A percentile compares a stretch with the other conserved stretches of the same genome.
Conservation (phyloP, 2,329 filamentous ascomycete species). For the Colletotrichum sp. region DNA sequence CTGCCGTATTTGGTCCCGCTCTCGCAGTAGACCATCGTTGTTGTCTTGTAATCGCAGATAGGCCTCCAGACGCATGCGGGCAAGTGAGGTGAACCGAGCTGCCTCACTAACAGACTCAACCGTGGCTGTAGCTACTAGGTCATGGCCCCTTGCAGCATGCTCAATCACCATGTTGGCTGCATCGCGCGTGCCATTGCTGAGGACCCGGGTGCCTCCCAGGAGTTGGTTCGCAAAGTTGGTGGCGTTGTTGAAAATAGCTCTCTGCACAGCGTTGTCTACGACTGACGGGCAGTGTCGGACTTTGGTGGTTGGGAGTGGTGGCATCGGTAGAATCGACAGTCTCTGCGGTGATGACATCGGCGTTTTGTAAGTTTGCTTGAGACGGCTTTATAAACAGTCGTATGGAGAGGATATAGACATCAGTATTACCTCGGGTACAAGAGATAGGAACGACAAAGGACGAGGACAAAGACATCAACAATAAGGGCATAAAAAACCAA, state of each 20-base stretch:
- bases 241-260: too few relatives aligned
- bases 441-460: not conserved
- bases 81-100: not conserved
- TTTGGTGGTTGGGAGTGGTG: too few relatives aligned
- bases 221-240: too few relatives aligned
- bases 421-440: not conserved
- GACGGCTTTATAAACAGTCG: not conserved
- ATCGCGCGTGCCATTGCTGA: accelerated
- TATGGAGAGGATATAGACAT: too few relatives aligned
- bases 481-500: too few relatives aligned
- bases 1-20: not conserved
- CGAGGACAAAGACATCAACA: too few relatives aligned
- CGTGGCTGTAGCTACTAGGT: not conserved
- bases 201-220: not conserved
- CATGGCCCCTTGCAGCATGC: too few relatives aligned
- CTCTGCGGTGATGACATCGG: not conserved
- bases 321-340: not conserved
- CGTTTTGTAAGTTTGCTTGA: not conserved
- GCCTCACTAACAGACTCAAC: too few relatives aligned
- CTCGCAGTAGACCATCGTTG: not conserved
- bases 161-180: too few relatives aligned
- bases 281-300: too few relatives aligned
- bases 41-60: not conserved
- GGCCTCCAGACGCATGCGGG: not conserved
- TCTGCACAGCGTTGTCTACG: too few relatives aligned